phyloP scores from a whole-genome alignment of 805 yeast genomes.

The Spathaspora boniae region DNA sequence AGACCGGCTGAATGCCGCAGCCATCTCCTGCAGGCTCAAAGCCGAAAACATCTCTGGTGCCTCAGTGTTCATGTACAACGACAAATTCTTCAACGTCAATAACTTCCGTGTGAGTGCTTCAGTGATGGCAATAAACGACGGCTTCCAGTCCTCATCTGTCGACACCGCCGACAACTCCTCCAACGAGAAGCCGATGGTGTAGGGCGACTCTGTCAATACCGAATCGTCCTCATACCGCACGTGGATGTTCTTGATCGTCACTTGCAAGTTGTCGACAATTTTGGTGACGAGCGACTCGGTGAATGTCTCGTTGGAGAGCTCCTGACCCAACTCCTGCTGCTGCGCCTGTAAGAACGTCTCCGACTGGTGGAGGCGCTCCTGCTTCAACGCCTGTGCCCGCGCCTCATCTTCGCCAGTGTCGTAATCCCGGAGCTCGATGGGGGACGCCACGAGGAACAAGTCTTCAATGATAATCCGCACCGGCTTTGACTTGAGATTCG shows the following conservation, averaged over 20 bases:
- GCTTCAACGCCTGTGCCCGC: slow-evolving; percentile 59
- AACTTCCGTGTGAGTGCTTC: slow-evolving; percentile 70
- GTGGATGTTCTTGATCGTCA: slow-evolving; percentile 88
- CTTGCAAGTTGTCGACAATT: slow-evolving; percentile 87
- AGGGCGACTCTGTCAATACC: slow-evolving; percentile 69
- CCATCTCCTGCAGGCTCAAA: slow-evolving; percentile 46
- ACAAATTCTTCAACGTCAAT: slow-evolving; percentile 66
- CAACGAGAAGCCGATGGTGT: slow-evolving; percentile 78
- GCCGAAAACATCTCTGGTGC: slow-evolving; percentile 18
- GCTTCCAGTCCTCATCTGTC: slow-evolving; percentile 80
- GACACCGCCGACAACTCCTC: slow-evolving; percentile 89
- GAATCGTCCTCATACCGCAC: slow-evolving; percentile 83
- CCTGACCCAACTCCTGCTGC: slow-evolving; percentile 25
- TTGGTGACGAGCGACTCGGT: slow-evolving; percentile 85
- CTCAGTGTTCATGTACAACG: slow-evolving; percentile 83
- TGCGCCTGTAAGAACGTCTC: slow-evolving; percentile 57
- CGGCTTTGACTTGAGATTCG: slow-evolving; percentile 87
- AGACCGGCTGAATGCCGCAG: slow-evolving; percentile 46
- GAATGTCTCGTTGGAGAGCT: slow-evolving; percentile 67
- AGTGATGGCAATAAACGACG: slow-evolving; percentile 75
- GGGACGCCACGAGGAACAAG: slow-evolving; percentile 77
- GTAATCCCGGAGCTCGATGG: slow-evolving; percentile 56
- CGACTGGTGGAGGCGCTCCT: slow-evolving; percentile 62
- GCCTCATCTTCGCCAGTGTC: slow-evolving; percentile 57
- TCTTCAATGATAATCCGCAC: slow-evolving; percentile 85